Evolutionary conservation across 164 flowering plant species (phyloP).

Genomic region (Magnolia sinica): DNA sequence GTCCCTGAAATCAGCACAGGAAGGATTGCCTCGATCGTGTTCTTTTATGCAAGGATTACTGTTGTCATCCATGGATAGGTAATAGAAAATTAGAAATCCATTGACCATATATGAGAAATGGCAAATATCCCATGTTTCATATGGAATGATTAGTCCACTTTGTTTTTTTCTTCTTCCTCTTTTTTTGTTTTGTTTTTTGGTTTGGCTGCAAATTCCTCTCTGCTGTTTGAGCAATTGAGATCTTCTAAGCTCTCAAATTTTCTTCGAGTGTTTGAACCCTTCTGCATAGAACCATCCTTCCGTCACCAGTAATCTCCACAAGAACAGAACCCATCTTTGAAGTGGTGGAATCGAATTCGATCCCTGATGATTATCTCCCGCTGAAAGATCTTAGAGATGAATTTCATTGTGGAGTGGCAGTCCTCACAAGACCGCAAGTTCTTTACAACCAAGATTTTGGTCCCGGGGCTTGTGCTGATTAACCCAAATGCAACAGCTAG

Average conservation of each 20-base stretch:
- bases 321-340: slow-evolving; percentile 38
- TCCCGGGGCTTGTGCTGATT: slow-evolving; percentile 23
- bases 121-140: too few species aligned
- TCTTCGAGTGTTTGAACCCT: too few species aligned
- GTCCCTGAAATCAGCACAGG: slow-evolving; percentile 21
- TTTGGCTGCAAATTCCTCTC: too few species aligned
- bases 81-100: neutral
- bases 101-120: slow-evolving; percentile 1
- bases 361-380: slow-evolving; percentile 37
- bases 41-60: slow-evolving; percentile 26
- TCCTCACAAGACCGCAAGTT: slow-evolving; percentile 44
- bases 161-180: too few species aligned
- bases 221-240: neutral
- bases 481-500: slow-evolving; percentile 47
- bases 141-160: too few species aligned
- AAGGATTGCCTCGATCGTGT: slow-evolving; percentile 22
- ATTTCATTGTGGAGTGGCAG: slow-evolving; percentile 37
- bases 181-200: too few species aligned
- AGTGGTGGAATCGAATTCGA: slow-evolving; percentile 42
- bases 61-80: slow-evolving; percentile 26
- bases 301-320: slow-evolving; percentile 42
- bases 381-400: slow-evolving; percentile 31
- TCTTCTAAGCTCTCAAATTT: neutral
- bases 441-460: slow-evolving; percentile 33
- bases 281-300: neutral